Base-by-base conservation (phyloP, 2,329 filamentous ascomycete species). In the Calonectria ilicicola region DNA sequence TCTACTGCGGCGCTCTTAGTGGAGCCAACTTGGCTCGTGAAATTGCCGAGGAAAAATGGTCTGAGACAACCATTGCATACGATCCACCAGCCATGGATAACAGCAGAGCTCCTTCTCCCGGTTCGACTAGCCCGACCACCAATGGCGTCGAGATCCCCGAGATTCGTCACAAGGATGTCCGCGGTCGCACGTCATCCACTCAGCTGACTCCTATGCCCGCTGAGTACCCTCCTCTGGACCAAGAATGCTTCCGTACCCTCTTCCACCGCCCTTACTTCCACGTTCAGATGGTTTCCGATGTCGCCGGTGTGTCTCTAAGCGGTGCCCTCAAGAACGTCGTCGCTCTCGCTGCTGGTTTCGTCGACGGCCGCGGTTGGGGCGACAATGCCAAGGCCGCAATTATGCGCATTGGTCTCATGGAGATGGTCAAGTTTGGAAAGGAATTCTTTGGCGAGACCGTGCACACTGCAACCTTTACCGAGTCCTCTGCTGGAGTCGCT, bases 361-460 rank as follows among this genome's bases (percentile, higher is more conserved):
- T 98, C 53, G 95, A 98, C 76, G 97, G 97, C 42, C 91, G 96
- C 74, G 96, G 96, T 76, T 99, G 97, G 96, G 97, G 97, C 81
- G 96, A 98, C 87, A 99, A 98, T 79, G 96, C 96, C 77, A 98
- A 99, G 87, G 95, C 97, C n/a, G 97, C 97, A 56, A 93, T 99
- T 73, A 98, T 99, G 95, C 94, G 97, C 49, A 93, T 98, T 23
- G 97, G 97, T 9, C 91, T 99, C 56, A 89, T 98, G 79, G 97
- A 99, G 86, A 98, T 98, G 93, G 95, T 98, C 80, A 93, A 94
- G 82, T 99, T 99, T 78, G 96, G 96, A 76, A 95, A 96, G 84
- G 92, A 93, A 79, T 99, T 98, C 88, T 99, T 98, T 83, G 91
- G 92, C 21, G 90, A 96, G 80, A 94, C 94, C 1, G 93, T 97